phyloP scores from a whole-genome alignment of 2,329 filamentous ascomycete species.

The Hysterium pulicare region DNA sequence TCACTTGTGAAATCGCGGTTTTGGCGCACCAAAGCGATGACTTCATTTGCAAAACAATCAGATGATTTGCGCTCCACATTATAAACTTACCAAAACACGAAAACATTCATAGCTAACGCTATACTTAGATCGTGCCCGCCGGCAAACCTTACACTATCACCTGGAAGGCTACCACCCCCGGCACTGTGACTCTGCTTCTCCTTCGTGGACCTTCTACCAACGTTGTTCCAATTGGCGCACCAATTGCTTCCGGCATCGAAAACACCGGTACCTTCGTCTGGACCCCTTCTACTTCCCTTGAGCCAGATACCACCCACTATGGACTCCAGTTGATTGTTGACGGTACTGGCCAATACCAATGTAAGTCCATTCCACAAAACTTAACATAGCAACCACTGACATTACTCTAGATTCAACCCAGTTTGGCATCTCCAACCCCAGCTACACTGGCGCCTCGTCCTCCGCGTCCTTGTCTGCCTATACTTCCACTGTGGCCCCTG shows the following conservation, averaged over 20 bases:
- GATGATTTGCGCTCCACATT: background rate
- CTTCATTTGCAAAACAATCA: background rate
- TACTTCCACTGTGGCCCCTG: background rate
- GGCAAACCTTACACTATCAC: conserved; percentile 57
- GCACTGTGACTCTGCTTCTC: conserved; percentile 56
- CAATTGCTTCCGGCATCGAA: conserved; percentile 49
- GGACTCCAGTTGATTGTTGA: conserved; percentile 61
- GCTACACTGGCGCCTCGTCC: conserved; percentile 10
- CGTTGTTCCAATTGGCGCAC: conserved; percentile 49
- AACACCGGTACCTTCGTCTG: conserved; percentile 57
- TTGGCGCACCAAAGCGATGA: too few species aligned
- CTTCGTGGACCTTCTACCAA: conserved; percentile 58
- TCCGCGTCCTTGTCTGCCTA: conserved; percentile 7
- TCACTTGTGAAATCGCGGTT: background rate
- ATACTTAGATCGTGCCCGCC: conserved; percentile 47
- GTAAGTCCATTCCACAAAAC: conserved; percentile 15
- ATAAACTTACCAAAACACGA: background rate
- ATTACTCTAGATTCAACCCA: conserved; percentile 47
- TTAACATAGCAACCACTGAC: background rate
- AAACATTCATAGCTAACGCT: background rate
- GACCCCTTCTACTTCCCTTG: conserved; percentile 51
- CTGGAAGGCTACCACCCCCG: conserved; percentile 51
- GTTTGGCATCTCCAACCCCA: conserved; percentile 56
- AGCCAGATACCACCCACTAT: conserved; percentile 52
- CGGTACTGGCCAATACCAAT: conserved; percentile 59